These are phyloP conservation scores for Hymenoscyphus occultus DNA, from an alignment of 2,329 filamentous ascomycete genomes.

Conservation along the genomic window DNA sequence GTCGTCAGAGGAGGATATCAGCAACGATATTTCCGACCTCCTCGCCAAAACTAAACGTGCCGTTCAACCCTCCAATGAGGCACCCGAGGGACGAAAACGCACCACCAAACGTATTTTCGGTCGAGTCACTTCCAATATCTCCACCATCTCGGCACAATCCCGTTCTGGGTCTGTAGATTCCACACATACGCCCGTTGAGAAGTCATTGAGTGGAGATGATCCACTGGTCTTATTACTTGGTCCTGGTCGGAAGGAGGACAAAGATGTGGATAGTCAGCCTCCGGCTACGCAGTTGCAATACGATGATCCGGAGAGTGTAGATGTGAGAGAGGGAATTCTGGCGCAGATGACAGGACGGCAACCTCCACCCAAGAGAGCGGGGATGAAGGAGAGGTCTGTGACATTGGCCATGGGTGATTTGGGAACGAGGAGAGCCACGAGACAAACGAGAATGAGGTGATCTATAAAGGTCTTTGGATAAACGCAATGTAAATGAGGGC, in stretches of 20 bases:
- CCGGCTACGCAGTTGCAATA: slow-evolving; percentile 35
- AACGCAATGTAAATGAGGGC: no score
- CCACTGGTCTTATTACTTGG: slow-evolving; percentile 27
- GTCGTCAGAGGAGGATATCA: slow-evolving; percentile 26
- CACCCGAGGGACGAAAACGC: slow-evolving; percentile 31
- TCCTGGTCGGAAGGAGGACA: slow-evolving; percentile 14
- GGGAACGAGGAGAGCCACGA: neutral
- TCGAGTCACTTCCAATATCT: slow-evolving; percentile 57
- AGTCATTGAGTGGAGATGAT: slow-evolving; percentile 25
- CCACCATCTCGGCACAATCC: slow-evolving; percentile 45
- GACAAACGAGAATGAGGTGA: neutral
- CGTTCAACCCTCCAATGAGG: slow-evolving; percentile 19
- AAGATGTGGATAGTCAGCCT: slow-evolving; percentile 25
- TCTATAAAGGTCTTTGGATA: no score
- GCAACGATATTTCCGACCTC: slow-evolving; percentile 32
- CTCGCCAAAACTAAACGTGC: slow-evolving; percentile 34
- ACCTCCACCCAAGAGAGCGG: slow-evolving; percentile 19
- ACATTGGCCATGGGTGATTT: slow-evolving; percentile 14
- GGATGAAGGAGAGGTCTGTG: slow-evolving; percentile 22
- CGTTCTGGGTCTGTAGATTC: slow-evolving; percentile 41
- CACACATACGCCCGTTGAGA: slow-evolving; percentile 32
- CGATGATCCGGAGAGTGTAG: slow-evolving; percentile 33
- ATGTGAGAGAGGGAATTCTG: slow-evolving; percentile 30
- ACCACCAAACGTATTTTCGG: slow-evolving; percentile 46
- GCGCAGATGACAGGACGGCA: slow-evolving; percentile 35